A percentile compares a stretch with the other conserved stretches of the same genome.
Conservation (phyloP, 2,329 filamentous ascomycete species). For the Fusarium hainanense region DNA sequence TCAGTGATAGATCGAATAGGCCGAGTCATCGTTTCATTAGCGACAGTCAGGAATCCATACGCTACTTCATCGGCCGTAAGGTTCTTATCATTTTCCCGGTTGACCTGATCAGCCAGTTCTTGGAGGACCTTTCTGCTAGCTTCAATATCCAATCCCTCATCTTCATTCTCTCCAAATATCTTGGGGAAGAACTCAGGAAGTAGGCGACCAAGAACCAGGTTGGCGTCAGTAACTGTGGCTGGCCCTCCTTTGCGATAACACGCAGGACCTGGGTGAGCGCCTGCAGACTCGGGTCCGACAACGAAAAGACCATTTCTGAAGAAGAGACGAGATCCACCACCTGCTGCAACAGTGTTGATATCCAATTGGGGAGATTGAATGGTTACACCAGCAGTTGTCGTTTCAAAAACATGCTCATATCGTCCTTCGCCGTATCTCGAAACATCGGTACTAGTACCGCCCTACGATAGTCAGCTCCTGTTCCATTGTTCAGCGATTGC, state of each 20-base stretch:
- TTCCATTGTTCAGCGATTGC: background rate
- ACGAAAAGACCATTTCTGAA: conserved; percentile 91
- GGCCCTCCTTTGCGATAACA: conserved; percentile 93
- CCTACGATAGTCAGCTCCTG: conserved; percentile 50
- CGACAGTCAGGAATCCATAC: conserved; percentile 88
- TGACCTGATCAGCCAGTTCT: conserved; percentile 81
- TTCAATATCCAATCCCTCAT: conserved; percentile 80
- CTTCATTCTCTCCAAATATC: conserved; percentile 91
- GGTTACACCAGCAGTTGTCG: conserved; percentile 91
- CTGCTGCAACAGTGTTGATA: conserved; percentile 94
- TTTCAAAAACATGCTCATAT: conserved; percentile 95
- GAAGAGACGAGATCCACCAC: conserved; percentile 85
- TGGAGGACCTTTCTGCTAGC: conserved; percentile 81
- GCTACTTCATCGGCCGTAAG: conserved; percentile 88
- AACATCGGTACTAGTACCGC: conserved; percentile 91
- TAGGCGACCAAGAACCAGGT: conserved; percentile 84
- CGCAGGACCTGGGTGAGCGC: conserved; percentile 88
- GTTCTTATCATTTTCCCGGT: conserved; percentile 75
- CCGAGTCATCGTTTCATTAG: conserved; percentile 90
- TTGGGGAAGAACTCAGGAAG: conserved; percentile 93
- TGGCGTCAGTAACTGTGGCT: conserved; percentile 92
- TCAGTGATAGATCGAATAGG: conserved; percentile 92
- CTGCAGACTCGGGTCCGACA: conserved; percentile 88
- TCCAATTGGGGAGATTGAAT: conserved; percentile 93
- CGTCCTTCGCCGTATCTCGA: conserved; percentile 86